Conservation (phyloP, 129 eudicot species). For the Daucus carota region DNA sequence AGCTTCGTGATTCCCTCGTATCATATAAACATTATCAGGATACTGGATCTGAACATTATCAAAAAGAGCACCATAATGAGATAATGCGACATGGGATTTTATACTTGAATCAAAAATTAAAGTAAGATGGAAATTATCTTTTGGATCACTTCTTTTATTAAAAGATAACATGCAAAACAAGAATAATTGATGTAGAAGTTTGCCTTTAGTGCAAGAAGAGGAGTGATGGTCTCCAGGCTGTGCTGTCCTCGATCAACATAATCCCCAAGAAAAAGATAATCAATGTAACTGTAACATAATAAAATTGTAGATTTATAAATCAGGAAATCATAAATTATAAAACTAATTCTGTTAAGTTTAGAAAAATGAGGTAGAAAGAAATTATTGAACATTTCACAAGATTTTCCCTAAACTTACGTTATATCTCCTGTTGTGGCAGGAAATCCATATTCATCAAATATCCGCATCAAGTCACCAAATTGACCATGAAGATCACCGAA, state of each 20-base stretch:
- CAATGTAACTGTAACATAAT: slow-evolving; percentile 64
- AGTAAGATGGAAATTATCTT: not conserved
- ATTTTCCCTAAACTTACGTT: slow-evolving; percentile 40
- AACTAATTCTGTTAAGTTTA: not conserved
- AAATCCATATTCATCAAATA: slow-evolving; percentile 95
- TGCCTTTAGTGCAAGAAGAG: slow-evolving; percentile 93
- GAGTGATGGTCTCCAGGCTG: slow-evolving; percentile 94
- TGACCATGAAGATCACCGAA: slow-evolving; percentile 99
- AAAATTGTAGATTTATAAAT: not conserved
- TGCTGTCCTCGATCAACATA: slow-evolving; percentile 99
- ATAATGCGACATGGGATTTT: slow-evolving; percentile 3
- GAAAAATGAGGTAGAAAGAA: not conserved
- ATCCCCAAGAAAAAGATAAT: slow-evolving; percentile 91
- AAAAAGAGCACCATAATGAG: not conserved
- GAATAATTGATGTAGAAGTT: not conserved
- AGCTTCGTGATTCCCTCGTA: slow-evolving; percentile 98
- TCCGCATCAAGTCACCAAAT: slow-evolving; percentile 93
- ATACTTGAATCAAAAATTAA: not conserved
- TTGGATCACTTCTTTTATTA: not conserved
- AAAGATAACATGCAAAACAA: not conserved
- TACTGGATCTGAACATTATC: slow-evolving; percentile 59
- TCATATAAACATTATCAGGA: slow-evolving; percentile 89
- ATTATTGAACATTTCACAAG: not conserved
- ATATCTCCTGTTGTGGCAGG: slow-evolving; percentile 98
- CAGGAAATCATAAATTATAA: not conserved